Conservation (phyloP, 139 green algal species). For the Chlorella sp. region DNA sequence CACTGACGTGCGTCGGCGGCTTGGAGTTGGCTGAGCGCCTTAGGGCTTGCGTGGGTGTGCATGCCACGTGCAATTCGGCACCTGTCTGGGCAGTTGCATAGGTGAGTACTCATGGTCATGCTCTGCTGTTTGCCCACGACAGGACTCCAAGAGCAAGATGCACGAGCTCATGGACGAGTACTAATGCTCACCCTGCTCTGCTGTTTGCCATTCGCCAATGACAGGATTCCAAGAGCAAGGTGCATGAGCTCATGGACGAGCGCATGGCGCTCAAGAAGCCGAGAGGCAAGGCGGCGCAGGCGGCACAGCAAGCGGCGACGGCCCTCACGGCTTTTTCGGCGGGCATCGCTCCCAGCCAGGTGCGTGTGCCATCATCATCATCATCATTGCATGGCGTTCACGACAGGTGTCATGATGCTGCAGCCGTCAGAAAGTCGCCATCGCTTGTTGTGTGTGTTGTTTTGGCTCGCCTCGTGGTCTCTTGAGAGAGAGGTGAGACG, state of each 20-base stretch:
- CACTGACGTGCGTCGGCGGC: background rate
- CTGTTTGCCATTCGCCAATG: too few species aligned
- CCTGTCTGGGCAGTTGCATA: background rate
- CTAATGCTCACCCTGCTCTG: too few species aligned
- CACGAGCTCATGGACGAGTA: background rate
- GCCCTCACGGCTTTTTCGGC: background rate
- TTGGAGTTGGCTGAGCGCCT: background rate
- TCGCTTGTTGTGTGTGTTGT: too few species aligned
- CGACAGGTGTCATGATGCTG: too few species aligned
- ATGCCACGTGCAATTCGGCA: background rate
- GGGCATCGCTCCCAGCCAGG: too few species aligned
- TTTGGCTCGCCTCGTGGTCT: too few species aligned
- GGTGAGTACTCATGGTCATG: too few species aligned
- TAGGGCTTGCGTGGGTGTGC: constrained; percentile 15
- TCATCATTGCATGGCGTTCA: too few species aligned
- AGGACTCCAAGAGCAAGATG: background rate
- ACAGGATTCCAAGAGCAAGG: background rate
- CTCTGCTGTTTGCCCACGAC: too few species aligned
- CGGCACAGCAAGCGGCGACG: background rate
- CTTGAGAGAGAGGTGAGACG: too few species aligned
- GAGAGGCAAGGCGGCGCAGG: background rate
- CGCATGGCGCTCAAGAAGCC: constrained; percentile 9
- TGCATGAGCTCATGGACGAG: constrained; percentile 11
- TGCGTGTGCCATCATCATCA: too few species aligned
- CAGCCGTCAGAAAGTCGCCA: too few species aligned